phyloP scores from a whole-genome alignment of 176 grass and related monocot species.

The maize (Zea mays) region DNA sequence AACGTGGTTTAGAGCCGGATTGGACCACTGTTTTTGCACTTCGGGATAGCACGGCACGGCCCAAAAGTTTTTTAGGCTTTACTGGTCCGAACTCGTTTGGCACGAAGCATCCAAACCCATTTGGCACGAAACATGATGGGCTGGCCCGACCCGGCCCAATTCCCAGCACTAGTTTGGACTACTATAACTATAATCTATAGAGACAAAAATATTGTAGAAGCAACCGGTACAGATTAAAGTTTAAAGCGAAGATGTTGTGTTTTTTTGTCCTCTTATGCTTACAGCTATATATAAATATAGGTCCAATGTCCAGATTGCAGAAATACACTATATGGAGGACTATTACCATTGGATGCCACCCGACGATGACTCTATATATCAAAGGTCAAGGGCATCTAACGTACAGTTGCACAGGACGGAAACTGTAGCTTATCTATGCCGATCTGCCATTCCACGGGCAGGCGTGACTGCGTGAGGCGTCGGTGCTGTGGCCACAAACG shows the following conservation, averaged over 20 bases:
- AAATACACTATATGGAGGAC: slow-evolving; percentile 31
- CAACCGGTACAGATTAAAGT: too few relatives aligned
- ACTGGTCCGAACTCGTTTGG: too few relatives aligned
- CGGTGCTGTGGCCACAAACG: slow-evolving; percentile 20
- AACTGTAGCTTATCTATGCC: not conserved
- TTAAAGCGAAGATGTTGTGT: not conserved
- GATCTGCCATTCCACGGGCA: slow-evolving; percentile 30
- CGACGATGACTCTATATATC: slow-evolving; percentile 38
- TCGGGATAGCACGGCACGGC: too few relatives aligned
- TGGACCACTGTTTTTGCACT: too few relatives aligned
- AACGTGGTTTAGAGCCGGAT: too few relatives aligned
- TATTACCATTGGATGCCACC: slow-evolving; percentile 43
- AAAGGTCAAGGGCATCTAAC: slow-evolving; percentile 39
- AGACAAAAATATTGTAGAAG: too few relatives aligned
- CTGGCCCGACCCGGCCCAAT: too few relatives aligned
- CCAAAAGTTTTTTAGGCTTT: too few relatives aligned
- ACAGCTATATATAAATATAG: slow-evolving; percentile 18
- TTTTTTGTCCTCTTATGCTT: slow-evolving; percentile 8
- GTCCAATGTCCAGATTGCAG: not conserved
- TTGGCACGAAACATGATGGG: too few relatives aligned
- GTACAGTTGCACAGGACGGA: slow-evolving; percentile 1
- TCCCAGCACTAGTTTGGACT: too few relatives aligned
- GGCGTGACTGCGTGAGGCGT: slow-evolving; percentile 32
- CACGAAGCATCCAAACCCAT: too few relatives aligned
- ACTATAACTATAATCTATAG: too few relatives aligned